Percentiles rank a stretch among this genome's conserved stretches.
Evolutionary conservation across 2,329 filamentous ascomycete species (phyloP).

Genomic region (Balansia obtecta): DNA sequence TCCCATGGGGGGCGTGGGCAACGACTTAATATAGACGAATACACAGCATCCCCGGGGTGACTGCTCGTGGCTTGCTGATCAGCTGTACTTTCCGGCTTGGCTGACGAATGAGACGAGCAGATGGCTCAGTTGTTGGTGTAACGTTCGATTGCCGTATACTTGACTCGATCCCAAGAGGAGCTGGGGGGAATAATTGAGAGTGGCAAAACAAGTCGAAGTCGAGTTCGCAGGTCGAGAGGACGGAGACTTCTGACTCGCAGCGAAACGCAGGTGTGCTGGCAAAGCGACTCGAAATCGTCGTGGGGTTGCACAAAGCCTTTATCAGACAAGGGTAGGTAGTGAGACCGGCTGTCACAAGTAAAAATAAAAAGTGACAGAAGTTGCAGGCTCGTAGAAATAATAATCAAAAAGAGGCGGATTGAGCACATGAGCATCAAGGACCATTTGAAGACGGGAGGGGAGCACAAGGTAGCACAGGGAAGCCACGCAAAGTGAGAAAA

Average conservation of each 20-base stretch:
- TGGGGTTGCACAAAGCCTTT: background rate
- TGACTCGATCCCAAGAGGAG: background rate
- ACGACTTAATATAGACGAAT: too few species aligned
- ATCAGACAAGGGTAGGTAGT: background rate
- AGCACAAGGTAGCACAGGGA: too few species aligned
- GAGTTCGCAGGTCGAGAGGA: background rate
- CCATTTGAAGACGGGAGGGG: too few species aligned
- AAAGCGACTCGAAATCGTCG: background rate
- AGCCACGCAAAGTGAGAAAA: too few species aligned
- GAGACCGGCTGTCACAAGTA: background rate
- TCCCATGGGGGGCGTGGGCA: slow-evolving; percentile 2
- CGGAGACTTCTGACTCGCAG: background rate
- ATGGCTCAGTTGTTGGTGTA: background rate
- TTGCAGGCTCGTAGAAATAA: background rate
- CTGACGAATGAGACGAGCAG: slow-evolving; percentile 2
- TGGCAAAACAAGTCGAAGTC: background rate
- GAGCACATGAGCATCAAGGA: background rate
- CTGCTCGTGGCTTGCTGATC: slow-evolving; percentile 6
- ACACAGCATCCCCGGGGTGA: background rate
- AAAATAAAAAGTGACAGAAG: background rate
- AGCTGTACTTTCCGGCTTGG: background rate
- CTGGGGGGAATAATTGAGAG: background rate
- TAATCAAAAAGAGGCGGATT: background rate
- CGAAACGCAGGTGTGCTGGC: too few species aligned
- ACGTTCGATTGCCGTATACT: background rate